Base-by-base conservation (phyloP, 768 basidiomycete species). In the Kockovaella imperatae region DNA sequence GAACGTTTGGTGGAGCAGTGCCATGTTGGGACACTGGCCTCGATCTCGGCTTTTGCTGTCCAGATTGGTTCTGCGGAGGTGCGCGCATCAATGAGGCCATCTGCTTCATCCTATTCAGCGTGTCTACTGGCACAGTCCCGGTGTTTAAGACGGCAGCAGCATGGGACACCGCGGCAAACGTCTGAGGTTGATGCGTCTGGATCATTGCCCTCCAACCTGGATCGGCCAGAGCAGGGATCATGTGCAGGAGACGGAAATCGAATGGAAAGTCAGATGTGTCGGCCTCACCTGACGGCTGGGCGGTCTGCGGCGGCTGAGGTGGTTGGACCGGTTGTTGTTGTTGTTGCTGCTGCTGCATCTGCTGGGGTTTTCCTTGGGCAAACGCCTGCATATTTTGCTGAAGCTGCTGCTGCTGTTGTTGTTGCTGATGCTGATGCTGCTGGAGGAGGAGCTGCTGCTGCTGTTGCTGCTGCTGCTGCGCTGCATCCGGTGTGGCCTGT, bases 231-330 rank as follows among this genome's bases (percentile, higher is more conserved):
- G 52, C 36, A 2, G 38, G 46, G 20, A 64, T 30, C 28, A 54
- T 50, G 3, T 53, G 31, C 2, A 68, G 31, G 10, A 68, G 49
- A 6, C 64, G 45, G 5, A 54, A 59, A 48, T 70, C 64, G 45
- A 70, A 70, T 0, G 69, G 69, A 47, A 68, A 68, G 28, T 59
- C 60, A 20, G 62, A 54, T 4, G 55, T 59, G 26, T 59, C 55
- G 56, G 54, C 49, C 35, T 57, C 56, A 1, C 54, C 52, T 31
- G 52, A 25, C 17, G 40, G 39, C 25, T 47, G 28, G 3, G 7
- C 25, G 7, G 49, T 42, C 18, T 47, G 45, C 15, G 35, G 23
- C 26, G 18, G n/a, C 20, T 13, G 13, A 17, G 42, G 24, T 17
- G 42, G 42, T 17, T 21, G 14, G 13, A 34, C 25, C 15, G 3